Evolutionary conservation across 371 early-diverging fungal species (phyloP).

Genomic region (Batkoa obscura): DNA sequence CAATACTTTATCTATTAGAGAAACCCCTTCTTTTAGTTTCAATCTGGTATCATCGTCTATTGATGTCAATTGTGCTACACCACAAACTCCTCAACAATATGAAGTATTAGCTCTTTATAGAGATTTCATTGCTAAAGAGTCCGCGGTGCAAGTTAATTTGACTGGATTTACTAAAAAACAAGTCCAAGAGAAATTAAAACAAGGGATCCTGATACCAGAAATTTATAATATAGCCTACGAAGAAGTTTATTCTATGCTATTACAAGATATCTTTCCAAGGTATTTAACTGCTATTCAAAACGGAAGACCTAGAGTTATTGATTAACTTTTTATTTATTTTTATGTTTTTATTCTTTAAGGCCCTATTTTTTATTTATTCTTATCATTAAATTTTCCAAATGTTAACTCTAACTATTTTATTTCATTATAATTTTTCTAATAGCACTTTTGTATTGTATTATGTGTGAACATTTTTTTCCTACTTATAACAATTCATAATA

Average conservation of each 20-base stretch:
- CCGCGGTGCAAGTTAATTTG: constrained; percentile 3
- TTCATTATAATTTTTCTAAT: too few species aligned
- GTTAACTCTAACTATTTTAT: too few species aligned
- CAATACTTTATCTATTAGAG: neutral
- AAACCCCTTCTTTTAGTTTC: neutral
- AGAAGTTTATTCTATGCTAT: neutral
- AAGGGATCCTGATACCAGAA: neutral
- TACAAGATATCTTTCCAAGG: neutral
- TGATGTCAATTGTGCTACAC: neutral
- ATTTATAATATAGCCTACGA: neutral
- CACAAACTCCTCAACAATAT: neutral
- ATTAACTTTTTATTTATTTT: too few species aligned
- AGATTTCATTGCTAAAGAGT: neutral
- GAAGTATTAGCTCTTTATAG: neutral
- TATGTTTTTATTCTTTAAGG: too few species aligned
- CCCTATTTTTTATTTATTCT: too few species aligned
- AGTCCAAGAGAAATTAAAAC: neutral
- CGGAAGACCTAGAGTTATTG: too few species aligned
- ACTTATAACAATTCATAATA: too few species aligned
- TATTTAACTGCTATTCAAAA: too few species aligned
- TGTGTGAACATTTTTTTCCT: too few species aligned
- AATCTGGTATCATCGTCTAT: neutral
- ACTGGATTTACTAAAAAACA: neutral
- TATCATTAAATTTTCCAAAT: too few species aligned
- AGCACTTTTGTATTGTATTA: too few species aligned